Conservation (phyloP, 192 early-diverging fungal species). For the Backusella morwellensis region DNA sequence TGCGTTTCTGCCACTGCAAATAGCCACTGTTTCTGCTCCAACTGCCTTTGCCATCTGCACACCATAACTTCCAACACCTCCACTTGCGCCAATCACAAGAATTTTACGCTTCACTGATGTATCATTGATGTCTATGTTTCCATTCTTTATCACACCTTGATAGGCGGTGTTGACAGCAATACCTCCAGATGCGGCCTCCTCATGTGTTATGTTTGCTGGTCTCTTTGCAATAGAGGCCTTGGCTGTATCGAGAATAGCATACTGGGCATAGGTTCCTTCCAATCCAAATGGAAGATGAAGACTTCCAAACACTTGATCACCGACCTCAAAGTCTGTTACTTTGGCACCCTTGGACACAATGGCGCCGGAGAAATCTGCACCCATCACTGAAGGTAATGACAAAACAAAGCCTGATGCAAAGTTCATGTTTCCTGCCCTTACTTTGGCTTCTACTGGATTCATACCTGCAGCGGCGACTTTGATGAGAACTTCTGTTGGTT, state of each 20-base stretch:
- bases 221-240: conserved; percentile 10
- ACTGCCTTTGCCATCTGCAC: conserved; percentile 53
- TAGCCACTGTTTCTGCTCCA: conserved; percentile 52
- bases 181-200: conserved; percentile 16
- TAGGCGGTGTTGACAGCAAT: conserved; percentile 9
- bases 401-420: background rate
- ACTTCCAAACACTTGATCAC: conserved; percentile 24
- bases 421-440: conserved; percentile 1
- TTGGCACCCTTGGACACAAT: conserved; percentile 20
- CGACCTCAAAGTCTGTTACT: conserved; percentile 20
- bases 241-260: background rate
- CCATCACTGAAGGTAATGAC: conserved; percentile 11
- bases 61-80: conserved; percentile 46
- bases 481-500: background rate
- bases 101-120: conserved; percentile 28
- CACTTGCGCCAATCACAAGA: conserved; percentile 50
- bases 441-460: conserved; percentile 28
- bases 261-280: conserved; percentile 26
- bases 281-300: background rate
- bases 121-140: background rate
- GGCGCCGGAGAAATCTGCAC: conserved; percentile 18
- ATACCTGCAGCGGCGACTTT: conserved; percentile 17
- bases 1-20: conserved; percentile 51
- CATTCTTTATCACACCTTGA: background rate
- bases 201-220: conserved; percentile 8